Percentiles rank a stretch among this genome's conserved stretches.
phyloP scores from a whole-genome alignment of 768 basidiomycete species.

The Kockovaella imperatae region DNA sequence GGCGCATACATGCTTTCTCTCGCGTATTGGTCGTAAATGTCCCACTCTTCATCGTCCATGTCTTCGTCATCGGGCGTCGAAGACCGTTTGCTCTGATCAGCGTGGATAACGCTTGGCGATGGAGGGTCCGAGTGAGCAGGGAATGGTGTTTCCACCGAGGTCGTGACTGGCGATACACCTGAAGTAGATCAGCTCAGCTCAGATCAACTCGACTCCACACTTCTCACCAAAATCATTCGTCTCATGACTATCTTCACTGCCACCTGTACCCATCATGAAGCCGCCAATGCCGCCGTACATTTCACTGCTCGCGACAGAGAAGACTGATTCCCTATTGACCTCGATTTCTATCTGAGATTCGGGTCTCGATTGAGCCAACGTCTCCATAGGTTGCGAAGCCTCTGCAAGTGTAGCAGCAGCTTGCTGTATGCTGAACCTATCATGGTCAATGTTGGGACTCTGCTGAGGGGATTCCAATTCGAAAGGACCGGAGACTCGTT shows the following conservation, averaged over 20 bases:
- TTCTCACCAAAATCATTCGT: constrained; percentile 13
- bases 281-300: constrained; percentile 36
- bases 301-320: constrained; percentile 23
- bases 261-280: constrained; percentile 33
- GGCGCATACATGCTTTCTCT: constrained; percentile 34
- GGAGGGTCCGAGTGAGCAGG: constrained; percentile 3
- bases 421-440: neutral
- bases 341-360: neutral
- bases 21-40: constrained; percentile 39
- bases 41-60: constrained; percentile 23
- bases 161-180: constrained; percentile 9
- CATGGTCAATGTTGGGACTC: constrained; percentile 14
- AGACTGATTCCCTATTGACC: constrained; percentile 15
- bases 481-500: constrained; percentile 30
- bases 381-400: neutral
- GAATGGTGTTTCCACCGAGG: constrained; percentile 10
- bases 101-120: neutral
- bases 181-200: constrained; percentile 1
- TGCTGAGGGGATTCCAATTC: constrained; percentile 31
- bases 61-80: constrained; percentile 5
- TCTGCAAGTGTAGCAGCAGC: constrained; percentile 8
- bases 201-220: neutral
- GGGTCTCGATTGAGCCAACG: neutral
- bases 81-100: neutral
- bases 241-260: constrained; percentile 3